These are phyloP conservation scores for Carex myosuroides DNA, from an alignment of 176 grass and related monocot species.

Conservation along the genomic window DNA sequence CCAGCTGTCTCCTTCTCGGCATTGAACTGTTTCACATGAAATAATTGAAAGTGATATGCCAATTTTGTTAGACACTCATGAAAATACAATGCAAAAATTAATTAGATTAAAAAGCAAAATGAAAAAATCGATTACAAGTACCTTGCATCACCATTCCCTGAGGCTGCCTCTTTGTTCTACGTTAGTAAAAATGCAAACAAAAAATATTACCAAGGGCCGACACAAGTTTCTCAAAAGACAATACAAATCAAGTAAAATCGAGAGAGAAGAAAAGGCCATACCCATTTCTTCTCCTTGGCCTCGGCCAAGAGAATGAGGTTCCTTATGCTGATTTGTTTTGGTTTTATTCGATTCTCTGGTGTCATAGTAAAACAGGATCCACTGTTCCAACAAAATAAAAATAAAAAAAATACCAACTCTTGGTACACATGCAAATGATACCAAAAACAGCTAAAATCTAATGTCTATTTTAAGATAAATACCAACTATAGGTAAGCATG, in stretches of 20 bases:
- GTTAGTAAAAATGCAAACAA: background rate
- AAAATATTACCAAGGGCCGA: background rate
- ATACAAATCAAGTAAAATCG: background rate
- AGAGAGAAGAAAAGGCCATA: background rate
- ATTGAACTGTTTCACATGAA: background rate
- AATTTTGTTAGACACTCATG: background rate
- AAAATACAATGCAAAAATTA: background rate
- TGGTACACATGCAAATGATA: no score
- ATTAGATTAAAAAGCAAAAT: background rate
- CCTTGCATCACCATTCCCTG: background rate
- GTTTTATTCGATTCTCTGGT: no score
- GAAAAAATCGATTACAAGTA: background rate
- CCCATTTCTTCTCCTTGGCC: constrained; percentile 13
- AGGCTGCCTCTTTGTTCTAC: background rate
- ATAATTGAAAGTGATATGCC: background rate
- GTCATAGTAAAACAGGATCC: no score
- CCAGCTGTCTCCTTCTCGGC: background rate
- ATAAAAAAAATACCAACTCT: no score
- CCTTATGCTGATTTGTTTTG: no score
- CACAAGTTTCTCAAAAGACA: background rate
- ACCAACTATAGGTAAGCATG: background rate
- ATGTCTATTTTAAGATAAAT: background rate
- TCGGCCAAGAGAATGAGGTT: no score
- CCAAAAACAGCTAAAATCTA: no score
- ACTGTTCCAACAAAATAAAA: no score